phyloP scores from a whole-genome alignment of 805 yeast species.

The Yamadazyma phyllophila region DNA sequence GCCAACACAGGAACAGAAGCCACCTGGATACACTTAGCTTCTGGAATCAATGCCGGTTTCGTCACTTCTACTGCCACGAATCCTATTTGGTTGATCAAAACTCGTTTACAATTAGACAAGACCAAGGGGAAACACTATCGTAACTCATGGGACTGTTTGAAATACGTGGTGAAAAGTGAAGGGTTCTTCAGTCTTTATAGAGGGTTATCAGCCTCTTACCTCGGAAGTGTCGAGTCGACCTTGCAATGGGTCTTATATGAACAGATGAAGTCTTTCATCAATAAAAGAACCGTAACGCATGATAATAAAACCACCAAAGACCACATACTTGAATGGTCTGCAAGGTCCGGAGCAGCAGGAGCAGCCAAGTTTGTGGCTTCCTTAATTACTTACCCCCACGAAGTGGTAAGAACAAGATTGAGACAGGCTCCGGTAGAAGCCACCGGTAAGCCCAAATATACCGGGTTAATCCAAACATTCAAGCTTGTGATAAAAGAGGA shows the following conservation, averaged over 20 bases:
- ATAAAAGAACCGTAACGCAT: constrained; percentile 42
- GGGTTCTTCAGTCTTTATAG: constrained; percentile 79
- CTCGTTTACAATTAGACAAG: constrained; percentile 89
- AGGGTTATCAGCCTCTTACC: constrained; percentile 91
- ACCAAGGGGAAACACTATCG: constrained; percentile 63
- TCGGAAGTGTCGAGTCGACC: constrained; percentile 91
- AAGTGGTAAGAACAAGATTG: constrained; percentile 90
- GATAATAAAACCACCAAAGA: constrained; percentile 50
- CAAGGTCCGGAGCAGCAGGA: constrained; percentile 97
- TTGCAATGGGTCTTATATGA: constrained; percentile 96
- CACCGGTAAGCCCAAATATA: constrained; percentile 80
- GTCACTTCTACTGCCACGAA: constrained; percentile 95
- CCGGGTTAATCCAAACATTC: constrained; percentile 87
- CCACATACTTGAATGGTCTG: constrained; percentile 82
- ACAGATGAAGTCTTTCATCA: constrained; percentile 78
- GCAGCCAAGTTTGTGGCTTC: constrained; percentile 93
- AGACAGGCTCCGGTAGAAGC: constrained; percentile 85
- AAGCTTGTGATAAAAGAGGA: constrained; percentile 84
- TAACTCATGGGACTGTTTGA: constrained; percentile 82
- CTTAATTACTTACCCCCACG: constrained; percentile 92
- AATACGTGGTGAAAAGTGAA: constrained; percentile 66
- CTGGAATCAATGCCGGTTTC: constrained; percentile 91
- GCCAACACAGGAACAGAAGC: constrained; percentile 69
- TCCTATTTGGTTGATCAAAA: constrained; percentile 96
- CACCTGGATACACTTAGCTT: constrained; percentile 77